Evolutionary conservation across 2,329 filamentous ascomycete species (phyloP), one percentile per base, ranked within the genome.

Genomic region (Leptographium lundbergii): DNA sequence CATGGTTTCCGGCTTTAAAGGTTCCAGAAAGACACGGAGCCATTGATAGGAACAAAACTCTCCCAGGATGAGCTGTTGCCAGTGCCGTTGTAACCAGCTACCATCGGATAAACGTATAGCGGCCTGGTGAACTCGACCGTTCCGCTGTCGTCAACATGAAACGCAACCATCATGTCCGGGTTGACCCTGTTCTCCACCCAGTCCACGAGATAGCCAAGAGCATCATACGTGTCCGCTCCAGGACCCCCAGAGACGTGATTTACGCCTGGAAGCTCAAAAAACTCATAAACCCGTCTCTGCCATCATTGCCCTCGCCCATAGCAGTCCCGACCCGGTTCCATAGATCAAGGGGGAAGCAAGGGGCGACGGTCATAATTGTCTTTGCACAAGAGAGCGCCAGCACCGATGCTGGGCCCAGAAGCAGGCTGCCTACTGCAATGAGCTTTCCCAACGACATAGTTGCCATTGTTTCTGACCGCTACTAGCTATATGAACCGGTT

Each of bases 351-450:
- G 42, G 36, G 27, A 57, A 57, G 19, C 55, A 27, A 13, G 55
- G 55, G 3, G 55, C 55, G 24, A 57, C 52, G 14, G 0, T 56
- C 63, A 75, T 69, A 10, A 78, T 51, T n/a, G n/a, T n/a, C n/a
- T n/a, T 32, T 7, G 13, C 54, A 29, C 54, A 56, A 5, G 54
- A 42, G 36, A 39, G 29, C 9, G 19, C 22, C 11, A 24, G 24
- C 9, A 25, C 36, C 10, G 19, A n/a, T 27, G 22, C 29, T 17
- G 47, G 36, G 22, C 54, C 54, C 24, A 42, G 36, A 47, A 56
- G 54, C 24, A 56, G n/a, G 39, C 22, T 27, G 17, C 17, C 9
- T 24, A 39, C 25, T n/a, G 10, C 24, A 19, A 47, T 3, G 42
- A 54, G 32, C 34, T 24, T 54, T 22, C 32, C 13, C 29, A 25